Percentiles rank a stretch among this genome's conserved stretches.
Conservation (phyloP, 495 filamentous ascomycete species). For the Parachaetomium inaequale region DNA sequence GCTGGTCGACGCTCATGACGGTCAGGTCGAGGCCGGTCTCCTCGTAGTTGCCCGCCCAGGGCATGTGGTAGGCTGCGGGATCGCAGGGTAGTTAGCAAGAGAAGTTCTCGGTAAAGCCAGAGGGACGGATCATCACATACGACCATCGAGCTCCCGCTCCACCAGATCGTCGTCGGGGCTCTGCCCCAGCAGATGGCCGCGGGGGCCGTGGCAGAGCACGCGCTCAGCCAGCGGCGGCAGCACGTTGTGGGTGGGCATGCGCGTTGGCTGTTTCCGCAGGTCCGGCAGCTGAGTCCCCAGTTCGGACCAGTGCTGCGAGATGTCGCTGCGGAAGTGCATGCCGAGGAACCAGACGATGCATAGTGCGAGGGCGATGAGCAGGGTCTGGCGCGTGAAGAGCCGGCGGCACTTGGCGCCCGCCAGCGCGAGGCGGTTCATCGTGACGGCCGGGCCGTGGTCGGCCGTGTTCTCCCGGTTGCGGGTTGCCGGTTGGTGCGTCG, state of each 20-base stretch:
- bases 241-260: slow-evolving; percentile 29
- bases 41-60: slow-evolving; percentile 33
- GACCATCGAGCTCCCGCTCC: slow-evolving; percentile 22
- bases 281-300: slow-evolving; percentile 13
- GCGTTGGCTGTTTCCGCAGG: slow-evolving; percentile 14
- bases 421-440: slow-evolving; percentile 18
- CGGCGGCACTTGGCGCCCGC: slow-evolving; percentile 24
- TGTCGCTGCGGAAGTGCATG: slow-evolving; percentile 18
- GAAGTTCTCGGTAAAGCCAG: not conserved
- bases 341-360: slow-evolving; percentile 23
- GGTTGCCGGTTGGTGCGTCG: no score
- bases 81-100: slow-evolving; percentile 16
- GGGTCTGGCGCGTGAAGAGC: slow-evolving; percentile 22
- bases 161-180: slow-evolving; percentile 32
- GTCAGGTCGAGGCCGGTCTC: slow-evolving; percentile 29
- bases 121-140: slow-evolving; percentile 18
- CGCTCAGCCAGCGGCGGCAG: slow-evolving; percentile 25
- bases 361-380: slow-evolving; percentile 20
- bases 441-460: slow-evolving; percentile 5
- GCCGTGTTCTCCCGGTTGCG: no score
- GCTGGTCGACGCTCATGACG: slow-evolving; percentile 27
- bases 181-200: slow-evolving; percentile 28
- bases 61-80: slow-evolving; percentile 28
- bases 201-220: slow-evolving; percentile 30
- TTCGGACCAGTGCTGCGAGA: slow-evolving; percentile 9